Evolutionary conservation across 2,329 filamentous ascomycete species (phyloP), one percentile per base, ranked within the genome.

Genomic region (Graphilbum sp.): DNA sequence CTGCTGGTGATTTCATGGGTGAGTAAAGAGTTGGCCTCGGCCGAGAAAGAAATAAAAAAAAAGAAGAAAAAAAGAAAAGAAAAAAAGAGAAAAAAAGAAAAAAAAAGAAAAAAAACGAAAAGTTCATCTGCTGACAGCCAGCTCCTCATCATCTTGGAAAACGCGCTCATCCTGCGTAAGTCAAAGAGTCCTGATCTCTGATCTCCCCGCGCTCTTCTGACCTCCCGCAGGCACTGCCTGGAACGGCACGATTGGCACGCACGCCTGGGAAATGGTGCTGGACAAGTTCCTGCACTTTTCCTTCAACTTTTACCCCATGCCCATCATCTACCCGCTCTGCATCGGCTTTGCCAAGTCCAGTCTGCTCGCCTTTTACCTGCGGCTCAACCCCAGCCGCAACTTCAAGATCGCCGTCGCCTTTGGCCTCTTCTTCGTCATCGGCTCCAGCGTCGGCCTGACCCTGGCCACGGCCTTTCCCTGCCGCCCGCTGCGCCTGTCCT

Each of bases 391-490:
- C 10, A 17, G 35, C 5, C 18, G 23, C 15, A 36, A 23, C 33
- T 45, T 33, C 34, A 27, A 34, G 17, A 27, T 33, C 18, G 17
- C 33, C 15, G 35, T 43, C 7, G 43, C 17, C 23, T n/a, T 25
- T 16, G 29, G 36, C 32, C 35, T 41, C 30, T 43, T 43, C 33
- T 13, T 43, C 34, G 41, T 45, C n/a, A 18, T 35, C 10, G 41
- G 36, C 1, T 35, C 41, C 11, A 35, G 34, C 3, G 11, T 39
- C 16, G 41, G 37, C 21, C 40, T 43, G 16, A 39, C 42, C 16
- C 40, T 46, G 20, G 24, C 39, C 12, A 31, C 40, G 20, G 32
- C 41, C 8, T 46, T 46, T 24, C 18, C 38, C 5, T 44, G 44
- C 40, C 36, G 27, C 17, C 44, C 44, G 15, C 24, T 46, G 19